phyloP scores from a whole-genome alignment of 2,329 filamentous ascomycete species.

The Phialemoniopsis sp. region DNA sequence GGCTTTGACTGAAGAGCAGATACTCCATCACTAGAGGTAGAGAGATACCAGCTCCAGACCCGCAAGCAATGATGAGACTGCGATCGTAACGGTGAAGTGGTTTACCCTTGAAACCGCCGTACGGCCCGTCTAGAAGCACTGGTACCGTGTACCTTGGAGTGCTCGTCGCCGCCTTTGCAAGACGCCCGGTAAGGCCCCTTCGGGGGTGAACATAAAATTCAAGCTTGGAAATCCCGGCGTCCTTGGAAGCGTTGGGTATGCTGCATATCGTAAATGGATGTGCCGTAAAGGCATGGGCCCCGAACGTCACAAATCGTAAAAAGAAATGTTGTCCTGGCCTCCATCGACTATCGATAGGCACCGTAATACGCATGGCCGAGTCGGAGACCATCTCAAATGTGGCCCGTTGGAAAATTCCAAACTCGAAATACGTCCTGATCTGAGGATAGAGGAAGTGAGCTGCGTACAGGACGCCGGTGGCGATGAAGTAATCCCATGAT shows the following conservation, averaged over 20 bases:
- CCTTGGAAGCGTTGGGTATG: conserved; percentile 7
- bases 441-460: conserved; percentile 39
- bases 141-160: conserved; percentile 29
- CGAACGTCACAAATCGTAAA: conserved; percentile 8
- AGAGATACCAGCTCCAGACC: too few species aligned
- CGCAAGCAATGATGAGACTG: too few species aligned
- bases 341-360: conserved; percentile 42
- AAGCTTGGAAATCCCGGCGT: conserved; percentile 32
- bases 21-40: too few species aligned
- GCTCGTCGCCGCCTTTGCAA: conserved; percentile 32
- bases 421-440: conserved; percentile 40
- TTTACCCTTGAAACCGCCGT: conserved; percentile 46
- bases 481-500: conserved; percentile 61
- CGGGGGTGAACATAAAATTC: conserved; percentile 49
- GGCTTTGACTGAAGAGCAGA: too few species aligned
- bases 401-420: conserved; percentile 44
- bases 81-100: too few species aligned
- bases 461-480: conserved; percentile 45
- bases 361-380: conserved; percentile 33
- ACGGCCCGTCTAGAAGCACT: conserved; percentile 54
- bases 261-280: conserved; percentile 13
- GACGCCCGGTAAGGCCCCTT: conserved; percentile 41
- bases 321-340: conserved; percentile 45
- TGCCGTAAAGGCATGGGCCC: conserved; percentile 7
- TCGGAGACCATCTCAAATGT: conserved; percentile 32